Evolutionary conservation across 1,284 basidiomycete genomes (phyloP), one percentile per base, ranked within the genome.

Genomic region (Marasmius sp.): DNA sequence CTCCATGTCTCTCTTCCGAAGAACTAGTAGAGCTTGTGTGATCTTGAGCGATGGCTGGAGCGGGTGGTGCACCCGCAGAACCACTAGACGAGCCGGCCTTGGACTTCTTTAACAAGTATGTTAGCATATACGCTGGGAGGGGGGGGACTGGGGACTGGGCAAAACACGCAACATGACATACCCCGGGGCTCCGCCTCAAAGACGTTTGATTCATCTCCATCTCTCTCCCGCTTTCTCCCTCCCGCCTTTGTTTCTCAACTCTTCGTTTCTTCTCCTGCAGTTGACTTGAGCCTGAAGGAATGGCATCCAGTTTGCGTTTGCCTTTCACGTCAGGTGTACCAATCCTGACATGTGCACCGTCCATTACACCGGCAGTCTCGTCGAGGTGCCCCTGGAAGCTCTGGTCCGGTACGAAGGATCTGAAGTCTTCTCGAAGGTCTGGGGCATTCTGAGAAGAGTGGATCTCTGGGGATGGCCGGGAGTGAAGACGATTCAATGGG

Each of bases 381-480:
- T 85, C 83, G 20, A 84, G 74, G 55, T 82, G 70, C 61, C 78
- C 77, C 57, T 82, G 80, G n/a, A n/a, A n/a, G 52, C 78, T 79
- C 66, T 81, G 79, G 66, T 92, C 93, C 1, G 95, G 94, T 71
- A 98, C 84, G 77, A 97, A 98, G 66, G 95, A 87, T 66, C 92
- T 89, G 74, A 98, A 97, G 71, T 97, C 96, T 62, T 90, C 87
- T 52, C 95, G 85, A 14, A 98, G 80, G 73, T 98, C 96, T 1
- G 93, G 93, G 1, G 91, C 92, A 68, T 94, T 89, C 67, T 91
- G 88, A 79, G 98, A 97, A 7, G 98, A 82, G 58, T 83, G 81
- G n/a, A n/a, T n/a, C n/a, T n/a, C n/a, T n/a, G n/a, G n/a, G n/a
- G n/a, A n/a, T n/a, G n/a, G n/a, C n/a, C n/a, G n/a, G n/a, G n/a